Base-by-base conservation (phyloP, 2,329 filamentous ascomycete genomes). In the Fusarium pseudoanthophilum region DNA sequence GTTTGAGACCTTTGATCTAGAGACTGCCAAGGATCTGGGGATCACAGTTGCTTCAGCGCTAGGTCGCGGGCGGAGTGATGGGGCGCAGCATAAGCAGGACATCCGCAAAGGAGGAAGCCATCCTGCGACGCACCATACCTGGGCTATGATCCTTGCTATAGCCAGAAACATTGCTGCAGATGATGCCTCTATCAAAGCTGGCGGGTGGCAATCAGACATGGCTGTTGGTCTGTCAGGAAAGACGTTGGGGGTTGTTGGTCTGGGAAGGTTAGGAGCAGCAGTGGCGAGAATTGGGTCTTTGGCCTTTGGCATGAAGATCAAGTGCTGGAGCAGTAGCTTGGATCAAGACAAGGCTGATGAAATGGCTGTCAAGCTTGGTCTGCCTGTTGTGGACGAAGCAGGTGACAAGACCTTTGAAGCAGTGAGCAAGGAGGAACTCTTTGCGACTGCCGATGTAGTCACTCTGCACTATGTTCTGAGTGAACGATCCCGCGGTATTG, bases 261-360 rank as follows among this genome's bases (percentile, higher is more conserved):
- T 60, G 2, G 57, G 57, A 7, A 26, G 57, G 24, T 3, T 60
- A 2, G 57, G 57, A n/a, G 57, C 57, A 5, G 57, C 57, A 39
- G 57, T 60, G 7, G 57, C 57, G 5, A 60, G 57, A 34, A 60
- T 60, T 1, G 57, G 57, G 18, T 53, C n/a, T 26, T 26, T 60
- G 36, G 57, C 46, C 4, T 60, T 60, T 21, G 46, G 57, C 0
- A 60, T 60, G 57, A 53, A 60, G 36, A 55, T 53, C 26, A 60
- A 60, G 11, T 60, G 57, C 36, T 60, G 45, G 57, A 60, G 57
- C 9, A 30, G 26, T n/a, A 60, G 46, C 1, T 15, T 60, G 2
- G 57, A 55, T 7, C 57, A 60, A n/a, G 15, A n/a, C 11, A 87
- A 84, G 67, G 91, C 91, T 2, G 89, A 65, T 13, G 58, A 65